Evolutionary conservation across 495 filamentous ascomycete species (phyloP).

Genomic region (Aeminium ludgeri): DNA sequence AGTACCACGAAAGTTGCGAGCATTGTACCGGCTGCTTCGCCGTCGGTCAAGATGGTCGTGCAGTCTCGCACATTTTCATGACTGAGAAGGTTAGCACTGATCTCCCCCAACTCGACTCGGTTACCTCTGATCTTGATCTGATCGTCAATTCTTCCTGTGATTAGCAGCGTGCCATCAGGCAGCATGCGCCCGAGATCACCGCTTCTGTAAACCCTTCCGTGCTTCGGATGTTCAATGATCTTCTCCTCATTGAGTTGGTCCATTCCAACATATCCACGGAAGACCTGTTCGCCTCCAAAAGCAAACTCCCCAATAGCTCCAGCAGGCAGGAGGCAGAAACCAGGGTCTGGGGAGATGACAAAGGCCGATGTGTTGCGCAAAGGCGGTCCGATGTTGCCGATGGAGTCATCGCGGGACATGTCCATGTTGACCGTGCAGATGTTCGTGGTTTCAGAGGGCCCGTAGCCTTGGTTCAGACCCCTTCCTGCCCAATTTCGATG

Average conservation of each 20-base stretch:
- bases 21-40: conserved; percentile 3
- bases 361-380: conserved; percentile 57
- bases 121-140: conserved; percentile 75
- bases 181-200: conserved; percentile 62
- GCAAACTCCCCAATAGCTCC: conserved; percentile 66
- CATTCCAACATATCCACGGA: conserved; percentile 50
- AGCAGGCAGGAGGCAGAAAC: conserved; percentile 34
- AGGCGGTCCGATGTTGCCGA: conserved; percentile 46
- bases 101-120: conserved; percentile 35
- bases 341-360: conserved; percentile 32
- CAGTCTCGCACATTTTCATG: conserved; percentile 32
- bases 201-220: conserved; percentile 58
- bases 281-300: conserved; percentile 66
- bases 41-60: conserved; percentile 33
- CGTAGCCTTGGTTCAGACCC: conserved; percentile 56
- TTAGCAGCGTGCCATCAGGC: conserved; percentile 50
- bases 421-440: conserved; percentile 47
- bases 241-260: conserved; percentile 36
- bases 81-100: conserved; percentile 39
- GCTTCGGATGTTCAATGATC: conserved; percentile 47
- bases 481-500: conserved; percentile 46
- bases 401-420: conserved; percentile 27
- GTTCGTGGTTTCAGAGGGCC: conserved; percentile 56
- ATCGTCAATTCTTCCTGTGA: conserved; percentile 62
- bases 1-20: conserved; percentile 42